Evolutionary conservation across 31 red algal genomes (phyloP).

Genomic region (Asparagopsis taxiformis): DNA sequence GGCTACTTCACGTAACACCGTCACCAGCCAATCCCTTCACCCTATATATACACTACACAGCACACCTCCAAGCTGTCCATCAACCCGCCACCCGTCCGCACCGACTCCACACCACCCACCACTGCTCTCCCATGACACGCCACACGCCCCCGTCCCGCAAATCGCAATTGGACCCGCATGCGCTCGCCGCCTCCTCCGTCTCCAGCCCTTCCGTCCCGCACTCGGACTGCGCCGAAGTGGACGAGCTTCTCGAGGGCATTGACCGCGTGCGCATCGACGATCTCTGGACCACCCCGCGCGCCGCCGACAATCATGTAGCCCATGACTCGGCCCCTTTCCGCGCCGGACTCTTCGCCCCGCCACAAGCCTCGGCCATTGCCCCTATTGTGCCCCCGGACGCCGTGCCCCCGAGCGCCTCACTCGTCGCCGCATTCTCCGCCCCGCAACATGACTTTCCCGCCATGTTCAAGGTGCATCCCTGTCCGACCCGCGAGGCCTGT

Average conservation of each 20-base stretch:
- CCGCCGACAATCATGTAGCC: slow-evolving; percentile 22
- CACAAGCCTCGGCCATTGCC: slow-evolving; percentile 2
- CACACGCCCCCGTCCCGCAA: too few species aligned
- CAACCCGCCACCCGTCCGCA: too few species aligned
- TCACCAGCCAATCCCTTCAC: too few species aligned
- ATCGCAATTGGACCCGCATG: too few species aligned
- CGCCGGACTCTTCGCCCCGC: slow-evolving; percentile 33
- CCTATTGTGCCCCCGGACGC: too few species aligned
- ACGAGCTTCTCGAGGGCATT: slow-evolving; percentile 61
- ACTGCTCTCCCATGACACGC: too few species aligned
- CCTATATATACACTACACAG: too few species aligned
- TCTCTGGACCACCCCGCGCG: slow-evolving; percentile 42
- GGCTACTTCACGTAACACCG: too few species aligned
- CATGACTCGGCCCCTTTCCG: slow-evolving; percentile 5
- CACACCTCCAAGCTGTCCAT: too few species aligned
- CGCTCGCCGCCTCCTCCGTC: slow-evolving; percentile 52
- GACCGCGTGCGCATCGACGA: slow-evolving; percentile 56
- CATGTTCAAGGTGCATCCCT: slow-evolving; percentile 67
- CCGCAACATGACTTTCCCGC: background rate
- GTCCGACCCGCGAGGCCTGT: slow-evolving; percentile 23
- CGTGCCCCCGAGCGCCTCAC: too few species aligned
- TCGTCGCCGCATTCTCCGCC: background rate
- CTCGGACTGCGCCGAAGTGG: slow-evolving; percentile 43
- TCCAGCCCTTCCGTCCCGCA: slow-evolving; percentile 45
- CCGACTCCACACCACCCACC: too few species aligned